phyloP scores from a whole-genome alignment of 2,329 filamentous ascomycete species.

The Aspergillus aculeatinus region DNA sequence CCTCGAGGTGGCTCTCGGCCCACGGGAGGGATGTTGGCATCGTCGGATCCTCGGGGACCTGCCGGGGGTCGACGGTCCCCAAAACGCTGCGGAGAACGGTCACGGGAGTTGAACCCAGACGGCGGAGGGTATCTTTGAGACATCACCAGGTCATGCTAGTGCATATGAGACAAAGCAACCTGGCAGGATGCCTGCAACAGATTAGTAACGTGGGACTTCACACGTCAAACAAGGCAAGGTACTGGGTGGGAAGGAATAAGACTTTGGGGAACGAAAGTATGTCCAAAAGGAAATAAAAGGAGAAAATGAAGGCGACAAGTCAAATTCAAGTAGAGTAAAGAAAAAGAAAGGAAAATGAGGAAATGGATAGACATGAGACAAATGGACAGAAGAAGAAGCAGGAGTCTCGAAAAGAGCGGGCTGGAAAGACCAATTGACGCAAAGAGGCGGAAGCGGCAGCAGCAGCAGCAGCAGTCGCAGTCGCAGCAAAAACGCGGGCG shows the following conservation, averaged over 20 bases:
- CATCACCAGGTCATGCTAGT: constrained; percentile 45
- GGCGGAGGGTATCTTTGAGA: constrained; percentile 63
- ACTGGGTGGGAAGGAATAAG: background rate
- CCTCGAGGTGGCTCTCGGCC: constrained; percentile 75
- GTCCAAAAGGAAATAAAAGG: background rate
- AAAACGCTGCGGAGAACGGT: constrained; percentile 70
- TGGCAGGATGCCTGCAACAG: constrained; percentile 22
- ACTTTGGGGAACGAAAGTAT: background rate
- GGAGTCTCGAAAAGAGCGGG: background rate
- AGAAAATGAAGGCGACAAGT: background rate
- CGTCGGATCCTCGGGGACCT: constrained; percentile 54
- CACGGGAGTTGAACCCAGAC: constrained; percentile 63
- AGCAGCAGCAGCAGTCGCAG: background rate
- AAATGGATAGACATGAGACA: background rate
- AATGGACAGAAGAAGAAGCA: constrained; percentile 8
- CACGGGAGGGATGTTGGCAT: constrained; percentile 55
- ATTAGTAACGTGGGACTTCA: constrained; percentile 44
- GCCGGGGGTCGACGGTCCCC: constrained; percentile 65
- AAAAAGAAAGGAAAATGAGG: constrained; percentile 27
- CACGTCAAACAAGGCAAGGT: background rate
- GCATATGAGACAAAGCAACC: constrained; percentile 18
- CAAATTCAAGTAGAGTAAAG: constrained; percentile 13
- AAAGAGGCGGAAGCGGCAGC: background rate
- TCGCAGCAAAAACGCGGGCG: constrained; percentile 12
- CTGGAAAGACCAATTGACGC: background rate